Percentiles rank a stretch among this genome's conserved stretches.
Evolutionary conservation across 768 basidiomycete species (phyloP).

Genomic region (Tylopilus balloui): DNA sequence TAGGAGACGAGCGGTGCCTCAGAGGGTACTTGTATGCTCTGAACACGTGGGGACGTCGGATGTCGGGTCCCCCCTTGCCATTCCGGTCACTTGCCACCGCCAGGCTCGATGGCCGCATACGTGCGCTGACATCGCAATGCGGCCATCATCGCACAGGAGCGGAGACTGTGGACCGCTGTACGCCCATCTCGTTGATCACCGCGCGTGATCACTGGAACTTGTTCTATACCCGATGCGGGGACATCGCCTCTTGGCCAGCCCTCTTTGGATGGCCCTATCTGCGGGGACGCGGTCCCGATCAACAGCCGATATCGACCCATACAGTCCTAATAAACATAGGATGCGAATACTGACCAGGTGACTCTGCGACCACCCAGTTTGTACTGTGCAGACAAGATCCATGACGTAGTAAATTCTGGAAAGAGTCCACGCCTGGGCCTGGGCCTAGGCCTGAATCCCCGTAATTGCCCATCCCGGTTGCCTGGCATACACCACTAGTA

Average conservation of each 20-base stretch:
- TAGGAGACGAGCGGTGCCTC: background rate
- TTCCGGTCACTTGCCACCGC: background rate
- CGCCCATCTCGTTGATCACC: background rate
- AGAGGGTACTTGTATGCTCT: background rate
- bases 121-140: background rate
- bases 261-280: no score
- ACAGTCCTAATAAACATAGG: background rate
- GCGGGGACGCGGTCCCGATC: background rate
- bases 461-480: background rate
- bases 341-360: background rate
- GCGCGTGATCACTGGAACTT: no score
- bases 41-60: background rate
- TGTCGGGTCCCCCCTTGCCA: background rate
- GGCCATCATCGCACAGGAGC: no score
- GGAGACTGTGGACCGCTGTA: background rate
- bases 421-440: background rate
- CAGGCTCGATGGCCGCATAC: background rate
- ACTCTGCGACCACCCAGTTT: no score
- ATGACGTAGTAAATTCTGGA: background rate
- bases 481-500: background rate
- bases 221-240: no score
- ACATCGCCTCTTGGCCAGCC: no score
- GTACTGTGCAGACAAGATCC: background rate
- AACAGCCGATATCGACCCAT: background rate
- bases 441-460: no score